Evolutionary conservation across 192 early-diverging fungal genomes (phyloP).

Genomic region (Gamsiella multidivaricata): DNA sequence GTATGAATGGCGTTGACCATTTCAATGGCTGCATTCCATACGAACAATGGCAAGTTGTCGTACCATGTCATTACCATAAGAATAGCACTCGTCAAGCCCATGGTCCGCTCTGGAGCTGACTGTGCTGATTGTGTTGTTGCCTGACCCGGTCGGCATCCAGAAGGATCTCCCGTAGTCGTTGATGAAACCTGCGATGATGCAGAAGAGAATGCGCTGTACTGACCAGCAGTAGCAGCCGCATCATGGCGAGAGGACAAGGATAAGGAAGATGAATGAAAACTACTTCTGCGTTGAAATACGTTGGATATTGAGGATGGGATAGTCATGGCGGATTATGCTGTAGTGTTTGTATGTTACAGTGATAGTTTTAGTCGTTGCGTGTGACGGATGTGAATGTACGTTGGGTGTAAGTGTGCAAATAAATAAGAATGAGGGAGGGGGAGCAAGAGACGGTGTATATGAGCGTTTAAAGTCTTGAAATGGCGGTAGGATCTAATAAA

Average conservation of each 20-base stretch:
- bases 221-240: not conserved
- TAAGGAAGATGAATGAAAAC: constrained; percentile 1
- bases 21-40: not conserved
- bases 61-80: constrained; percentile 58
- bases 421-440: no score
- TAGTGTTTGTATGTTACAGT: not conserved
- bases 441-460: no score
- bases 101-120: constrained; percentile 26
- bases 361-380: no score
- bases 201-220: not conserved
- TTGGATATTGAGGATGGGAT: not conserved
- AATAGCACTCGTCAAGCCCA: constrained; percentile 51
- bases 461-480: no score
- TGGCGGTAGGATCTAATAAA: no score
- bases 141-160: not conserved
- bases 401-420: no score
- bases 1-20: not conserved
- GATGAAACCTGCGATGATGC: not conserved
- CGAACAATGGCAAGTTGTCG: not conserved
- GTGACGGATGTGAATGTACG: no score
- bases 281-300: not conserved
- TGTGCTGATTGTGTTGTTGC: not conserved
- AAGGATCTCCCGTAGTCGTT: not conserved
- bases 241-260: not conserved
- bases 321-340: not conserved